Evolutionary conservation across 2,329 filamentous ascomycete species (phyloP), one percentile per base, ranked within the genome.

Genomic region (Gremmenia infestans): DNA sequence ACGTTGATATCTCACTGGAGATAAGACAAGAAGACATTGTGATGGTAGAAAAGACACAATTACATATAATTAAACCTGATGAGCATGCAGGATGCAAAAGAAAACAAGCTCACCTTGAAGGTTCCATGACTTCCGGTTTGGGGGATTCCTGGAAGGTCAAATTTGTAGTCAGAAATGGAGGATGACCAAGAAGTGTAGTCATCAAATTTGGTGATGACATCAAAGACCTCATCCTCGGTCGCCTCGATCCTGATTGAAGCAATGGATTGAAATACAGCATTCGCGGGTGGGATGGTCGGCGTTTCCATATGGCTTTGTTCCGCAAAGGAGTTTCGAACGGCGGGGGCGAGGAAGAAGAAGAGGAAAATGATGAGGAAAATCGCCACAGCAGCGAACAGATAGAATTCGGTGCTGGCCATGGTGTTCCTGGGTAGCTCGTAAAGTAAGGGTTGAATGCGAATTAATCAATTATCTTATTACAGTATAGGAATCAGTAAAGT

Each of bases 141-240:
- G 28, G 28, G 28, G 9, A 4, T 9, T 32, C 28, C 28, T 11
- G 9, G 28, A 32, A 15, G 61, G 63, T 60, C 40, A 54, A 59
- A 65, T 35, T 58, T 52, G 36, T 60, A 65, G n/a, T 60, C 32
- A n/a, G 49, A 50, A 35, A 54, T 53, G 4, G 56, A 28, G 28
- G 28, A 32, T 12, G 28, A 32, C 28, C 28, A 32, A 28, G 53
- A 52, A 53, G 52, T 45, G 48, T 60, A 63, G 5, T 54, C 42
- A n/a, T 63, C 50, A 37, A 56, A 65, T 8, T 55, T 54, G 9
- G 53, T 40, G 5, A 66, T 50, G 2, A 54, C 53, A 32, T 32
- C 28, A 32, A 32, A 32, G 9, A 32, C 28, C 9, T 32, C 28
- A 32, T 32, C 28, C 12, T 32, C 28, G 2, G 28, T 32, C 28